Conservation (phyloP, 345 rosid species). For the Citrus sp. region DNA sequence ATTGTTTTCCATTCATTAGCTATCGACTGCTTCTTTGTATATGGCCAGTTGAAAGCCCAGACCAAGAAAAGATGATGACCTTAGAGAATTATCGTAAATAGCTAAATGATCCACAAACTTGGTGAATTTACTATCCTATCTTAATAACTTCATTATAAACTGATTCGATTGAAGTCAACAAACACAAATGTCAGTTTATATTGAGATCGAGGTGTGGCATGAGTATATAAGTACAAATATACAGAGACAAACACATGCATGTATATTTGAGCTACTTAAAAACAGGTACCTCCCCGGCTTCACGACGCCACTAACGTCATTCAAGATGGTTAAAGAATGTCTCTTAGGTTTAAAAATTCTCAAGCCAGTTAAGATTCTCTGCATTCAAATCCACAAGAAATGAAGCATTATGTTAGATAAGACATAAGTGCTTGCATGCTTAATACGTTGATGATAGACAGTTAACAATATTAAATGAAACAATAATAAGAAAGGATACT, state of each 20-base stretch:
- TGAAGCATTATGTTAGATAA: no score
- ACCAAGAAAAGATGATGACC: no score
- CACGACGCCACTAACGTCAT: constrained; percentile 57
- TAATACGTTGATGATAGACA: no score
- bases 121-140: background rate
- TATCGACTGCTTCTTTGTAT: background rate
- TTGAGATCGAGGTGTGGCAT: background rate
- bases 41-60: background rate
- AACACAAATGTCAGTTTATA: background rate
- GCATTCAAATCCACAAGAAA: constrained; percentile 2
- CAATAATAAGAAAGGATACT: no score
- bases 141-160: no score
- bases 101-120: background rate
- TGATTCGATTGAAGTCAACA: background rate
- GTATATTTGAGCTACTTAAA: background rate
- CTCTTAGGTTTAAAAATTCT: constrained; percentile 47
- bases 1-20: background rate
- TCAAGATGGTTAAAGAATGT: constrained; percentile 49
- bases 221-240: no score
- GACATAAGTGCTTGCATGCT: no score
- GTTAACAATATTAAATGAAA: background rate
- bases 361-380: constrained; percentile 42
- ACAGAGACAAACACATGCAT: no score
- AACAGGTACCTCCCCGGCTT: constrained; percentile 66
- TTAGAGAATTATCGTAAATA: background rate